A percentile compares a stretch with the other conserved stretches of the same genome.
Conservation (phyloP, 805 yeast species). For the Starmerella davenportii region DNA sequence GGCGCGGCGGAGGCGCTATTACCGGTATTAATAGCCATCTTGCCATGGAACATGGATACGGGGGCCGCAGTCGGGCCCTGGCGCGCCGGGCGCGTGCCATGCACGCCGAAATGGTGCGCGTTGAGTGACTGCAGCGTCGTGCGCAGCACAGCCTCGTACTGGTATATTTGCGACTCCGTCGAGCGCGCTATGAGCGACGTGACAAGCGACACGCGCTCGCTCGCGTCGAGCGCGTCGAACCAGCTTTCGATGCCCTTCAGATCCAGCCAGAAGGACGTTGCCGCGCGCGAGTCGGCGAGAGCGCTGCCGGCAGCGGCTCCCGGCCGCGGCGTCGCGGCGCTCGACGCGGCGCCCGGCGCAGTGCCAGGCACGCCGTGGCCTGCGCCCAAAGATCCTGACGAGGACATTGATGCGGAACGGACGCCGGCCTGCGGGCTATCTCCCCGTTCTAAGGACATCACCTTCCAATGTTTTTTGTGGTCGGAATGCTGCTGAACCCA, state of each 20-base stretch:
- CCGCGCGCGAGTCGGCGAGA: not conserved
- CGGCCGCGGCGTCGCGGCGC: too few species aligned
- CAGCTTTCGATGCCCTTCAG: conserved; percentile 24
- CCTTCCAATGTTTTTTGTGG: conserved; percentile 1
- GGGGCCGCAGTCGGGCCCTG: not conserved
- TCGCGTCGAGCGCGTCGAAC: conserved; percentile 24
- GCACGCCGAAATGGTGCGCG: not conserved
- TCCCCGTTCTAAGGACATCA: conserved; percentile 15
- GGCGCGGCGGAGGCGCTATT: not conserved
- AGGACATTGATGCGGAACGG: too few species aligned
- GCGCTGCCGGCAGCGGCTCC: not conserved
- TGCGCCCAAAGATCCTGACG: too few species aligned
- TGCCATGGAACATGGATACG: not conserved
- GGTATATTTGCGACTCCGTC: conserved; percentile 12
- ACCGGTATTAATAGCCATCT: not conserved
- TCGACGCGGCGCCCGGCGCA: too few species aligned
- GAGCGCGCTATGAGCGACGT: conserved; percentile 23
- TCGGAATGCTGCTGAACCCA: not conserved
- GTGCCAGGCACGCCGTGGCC: conserved; percentile 3
- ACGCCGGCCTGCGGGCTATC: conserved; percentile 19
- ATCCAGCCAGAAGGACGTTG: conserved; percentile 11
- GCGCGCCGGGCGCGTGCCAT: not conserved
- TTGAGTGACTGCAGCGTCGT: conserved; percentile 1
- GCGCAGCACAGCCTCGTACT: conserved; percentile 7
- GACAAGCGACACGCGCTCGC: conserved; percentile 26